Conservation (phyloP, 257 asterid genomes). For the Knoxia roxburghii region DNA sequence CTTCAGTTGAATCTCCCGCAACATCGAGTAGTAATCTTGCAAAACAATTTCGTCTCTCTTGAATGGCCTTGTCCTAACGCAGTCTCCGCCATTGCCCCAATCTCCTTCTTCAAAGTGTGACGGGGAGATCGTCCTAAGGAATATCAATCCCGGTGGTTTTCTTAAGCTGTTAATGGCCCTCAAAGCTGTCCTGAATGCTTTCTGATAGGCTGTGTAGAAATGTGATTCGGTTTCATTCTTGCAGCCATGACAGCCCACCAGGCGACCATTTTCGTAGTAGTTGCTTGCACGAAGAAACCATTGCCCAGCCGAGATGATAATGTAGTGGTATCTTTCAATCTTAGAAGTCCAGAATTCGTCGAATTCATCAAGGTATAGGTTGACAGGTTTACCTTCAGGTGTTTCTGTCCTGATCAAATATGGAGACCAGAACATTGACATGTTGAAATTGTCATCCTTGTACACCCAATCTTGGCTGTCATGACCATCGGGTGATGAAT, state of each 20-base stretch:
- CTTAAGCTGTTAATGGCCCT: constrained; percentile 18
- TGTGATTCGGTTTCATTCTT: constrained; percentile 29
- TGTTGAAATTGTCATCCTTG: constrained; percentile 41
- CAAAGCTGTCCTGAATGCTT: constrained; percentile 37
- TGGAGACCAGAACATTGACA: constrained; percentile 45
- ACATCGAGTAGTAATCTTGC: constrained; percentile 22
- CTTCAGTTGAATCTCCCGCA: constrained; percentile 38
- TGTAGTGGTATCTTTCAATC: constrained; percentile 30
- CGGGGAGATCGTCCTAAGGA: constrained; percentile 37
- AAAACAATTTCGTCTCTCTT: constrained; percentile 30
- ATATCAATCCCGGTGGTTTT: constrained; percentile 20
- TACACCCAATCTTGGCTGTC: constrained; percentile 33
- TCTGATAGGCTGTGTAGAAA: constrained; percentile 28
- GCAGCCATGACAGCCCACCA: constrained; percentile 50
- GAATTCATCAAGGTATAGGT: constrained; percentile 42
- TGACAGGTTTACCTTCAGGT: constrained; percentile 33
- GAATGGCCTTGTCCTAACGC: constrained; percentile 36
- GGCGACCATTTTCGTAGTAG: constrained; percentile 36
- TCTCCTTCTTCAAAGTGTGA: constrained; percentile 45
- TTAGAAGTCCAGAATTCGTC: constrained; percentile 33
- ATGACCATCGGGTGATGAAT: constrained; percentile 15
- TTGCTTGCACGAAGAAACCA: constrained; percentile 55
- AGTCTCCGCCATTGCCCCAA: constrained; percentile 50
- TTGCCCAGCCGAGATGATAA: constrained; percentile 16
- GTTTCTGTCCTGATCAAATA: constrained; percentile 32